phyloP scores from a whole-genome alignment of 108 stramenopile species.

The Chaetoceros muelleri region DNA sequence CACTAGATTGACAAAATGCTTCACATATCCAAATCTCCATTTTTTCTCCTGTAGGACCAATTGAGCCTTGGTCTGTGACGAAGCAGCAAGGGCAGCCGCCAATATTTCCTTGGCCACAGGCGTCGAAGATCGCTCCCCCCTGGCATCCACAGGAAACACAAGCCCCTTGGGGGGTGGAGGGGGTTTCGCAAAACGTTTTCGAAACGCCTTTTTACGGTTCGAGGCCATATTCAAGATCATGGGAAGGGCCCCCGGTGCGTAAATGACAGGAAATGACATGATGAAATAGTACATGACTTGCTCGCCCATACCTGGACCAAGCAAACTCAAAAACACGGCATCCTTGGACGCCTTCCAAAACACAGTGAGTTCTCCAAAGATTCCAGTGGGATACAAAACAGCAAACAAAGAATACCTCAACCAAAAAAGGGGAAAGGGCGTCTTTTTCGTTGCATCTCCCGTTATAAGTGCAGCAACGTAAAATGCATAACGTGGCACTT shows the following conservation, averaged over 20 bases:
- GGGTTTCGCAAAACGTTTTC: conserved; percentile 81
- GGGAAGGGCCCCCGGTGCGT: conserved; percentile 77
- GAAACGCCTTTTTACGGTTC: conserved; percentile 84
- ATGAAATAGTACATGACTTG: conserved; percentile 29
- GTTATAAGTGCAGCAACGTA: conserved; percentile 80
- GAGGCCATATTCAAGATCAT: conserved; percentile 95
- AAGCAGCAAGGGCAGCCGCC: conserved; percentile 79
- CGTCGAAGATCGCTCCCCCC: conserved; percentile 81
- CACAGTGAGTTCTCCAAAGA: conserved; percentile 83
- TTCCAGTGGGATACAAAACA: conserved; percentile 92
- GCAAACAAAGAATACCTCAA: conserved; percentile 93
- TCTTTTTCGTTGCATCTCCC: conserved; percentile 78
- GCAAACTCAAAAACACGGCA: conserved; percentile 17
- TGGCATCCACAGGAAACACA: conserved; percentile 74
- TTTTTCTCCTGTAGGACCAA: conserved; percentile 44
- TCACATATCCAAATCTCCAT: conserved; percentile 87
- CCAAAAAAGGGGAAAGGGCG: conserved; percentile 92
- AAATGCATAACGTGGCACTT: conserved; percentile 93
- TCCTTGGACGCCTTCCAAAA: conserved; percentile 60
- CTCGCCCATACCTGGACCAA: conserved; percentile 19
- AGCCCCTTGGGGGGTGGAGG: conserved; percentile 85
- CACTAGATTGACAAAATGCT: conserved; percentile 81
- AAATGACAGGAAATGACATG: conserved; percentile 56
- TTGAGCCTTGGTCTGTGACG: conserved; percentile 50
- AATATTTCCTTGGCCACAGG: conserved; percentile 74